Evolutionary conservation across 1,284 basidiomycete species (phyloP), one percentile per base, ranked within the genome.

Genomic region (Sporisorium exsertum): DNA sequence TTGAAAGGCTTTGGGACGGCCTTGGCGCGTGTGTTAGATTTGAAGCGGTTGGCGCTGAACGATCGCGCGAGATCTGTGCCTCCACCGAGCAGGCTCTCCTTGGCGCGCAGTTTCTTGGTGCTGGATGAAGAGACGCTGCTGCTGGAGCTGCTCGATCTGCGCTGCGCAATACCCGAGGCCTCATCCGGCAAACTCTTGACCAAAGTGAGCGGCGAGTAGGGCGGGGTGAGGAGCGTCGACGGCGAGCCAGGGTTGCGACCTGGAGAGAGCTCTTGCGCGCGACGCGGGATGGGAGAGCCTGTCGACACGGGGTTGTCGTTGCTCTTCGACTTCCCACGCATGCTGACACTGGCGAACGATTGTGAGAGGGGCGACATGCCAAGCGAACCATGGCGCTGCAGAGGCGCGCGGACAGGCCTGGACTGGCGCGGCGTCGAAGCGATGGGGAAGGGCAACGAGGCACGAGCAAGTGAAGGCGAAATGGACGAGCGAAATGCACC

Each of bases 311-410:
- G 50, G 51, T 65, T 54, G 47, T 76, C 73, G 62, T 71, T 76
- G 64, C 73, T 76, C 54, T 63, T 67, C 43, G 68, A 64, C 43
- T 76, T 71, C 58, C 68, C 64, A 7, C 62, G 73, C 62, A 80
- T 72, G 64, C 75, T 74, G 46, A 81, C 74, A 51, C 66, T 61
- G 35, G 79, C 77, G 37, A 81, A 79, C 55, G 79, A 73, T 5
- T 62, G 47, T 2, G 77, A 75, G 29, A 81, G 64, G 1, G 79
- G 79, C 58, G 79, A 81, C 79, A 81, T 74, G 53, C 71, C 74
- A 26, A 77, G 59, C 20, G 74, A 78, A 40, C 77, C 78, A 15
- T 74, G 61, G 12, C 78, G 64, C 66, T 74, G 71, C 12, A 79
- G 60, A 22, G 64, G 68, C 16, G 64, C 58, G 32, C 64, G 74